Base-by-base conservation (phyloP, 2,329 filamentous ascomycete species). In the Leptographium procerum region DNA sequence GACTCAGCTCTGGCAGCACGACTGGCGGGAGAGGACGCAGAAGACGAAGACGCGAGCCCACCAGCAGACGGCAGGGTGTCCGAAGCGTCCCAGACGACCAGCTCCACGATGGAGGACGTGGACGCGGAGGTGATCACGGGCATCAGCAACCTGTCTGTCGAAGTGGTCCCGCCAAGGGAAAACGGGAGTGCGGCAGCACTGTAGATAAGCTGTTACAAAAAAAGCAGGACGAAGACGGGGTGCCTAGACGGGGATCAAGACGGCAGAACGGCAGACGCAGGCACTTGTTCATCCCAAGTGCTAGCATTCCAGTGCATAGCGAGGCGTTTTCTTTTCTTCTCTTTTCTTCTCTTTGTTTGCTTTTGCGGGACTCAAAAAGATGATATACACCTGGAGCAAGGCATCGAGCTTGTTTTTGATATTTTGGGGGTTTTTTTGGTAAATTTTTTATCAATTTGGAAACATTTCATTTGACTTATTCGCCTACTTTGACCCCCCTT, bases 71-170 rank as follows among this genome's bases (percentile, higher is more conserved):
- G 36, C 53, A 40, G 34, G 14, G 19, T 24, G 26, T 55, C 36
- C 1, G 26, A 10, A 11, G 40, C 28, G 43, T 55, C 53, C 1
- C 28, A 26, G n/a, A n/a, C 47, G 29, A 58, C 43, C 4, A 58
- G 40, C 28, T 34, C 65, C 1, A 65, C 66, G 1, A 67, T 73
- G 7, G 69, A 75, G 60, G 82, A 85, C 63, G 58, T 75, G 13
- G 71, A 74, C 57, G 82, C 80, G 2, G 81, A 85, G 67, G 64
- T 82, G 31, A 84, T 85, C 57, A 84, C 81, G 22, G 82, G 82
- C 57, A 69, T 85, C 70, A 75, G 77, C 69, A 73, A 80, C 61
- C 68, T 85, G 56, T 72, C 73, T 56, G 62, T 81, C 40, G 75
- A 77, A 4, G 47, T 29, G 29, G 59, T 10, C 4, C 26, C 28